phyloP scores from a whole-genome alignment of 768 basidiomycete species.

The Mrakia frigida region DNA sequence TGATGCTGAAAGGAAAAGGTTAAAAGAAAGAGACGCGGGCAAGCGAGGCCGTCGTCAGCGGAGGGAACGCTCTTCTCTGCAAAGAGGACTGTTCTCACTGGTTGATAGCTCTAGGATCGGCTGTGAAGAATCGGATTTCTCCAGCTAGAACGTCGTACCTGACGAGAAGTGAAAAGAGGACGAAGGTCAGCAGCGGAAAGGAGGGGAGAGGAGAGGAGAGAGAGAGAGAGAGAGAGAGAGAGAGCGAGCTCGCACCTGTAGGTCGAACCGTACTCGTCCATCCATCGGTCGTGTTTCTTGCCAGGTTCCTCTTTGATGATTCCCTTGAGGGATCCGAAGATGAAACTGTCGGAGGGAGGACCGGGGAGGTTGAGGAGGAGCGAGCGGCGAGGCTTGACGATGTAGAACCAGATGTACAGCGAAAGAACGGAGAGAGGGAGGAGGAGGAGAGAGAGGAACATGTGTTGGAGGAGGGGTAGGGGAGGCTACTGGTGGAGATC shows the following conservation, averaged over 20 bases:
- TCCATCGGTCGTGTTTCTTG: background rate
- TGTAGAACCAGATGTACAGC: background rate
- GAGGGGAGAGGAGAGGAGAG: background rate
- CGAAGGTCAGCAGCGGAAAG: background rate
- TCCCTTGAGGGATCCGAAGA: background rate
- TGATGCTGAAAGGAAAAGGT: background rate
- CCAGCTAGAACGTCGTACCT: background rate
- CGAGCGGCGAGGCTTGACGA: background rate
- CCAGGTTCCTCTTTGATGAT: conserved; percentile 21
- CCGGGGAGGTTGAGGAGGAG: conserved; percentile 9
- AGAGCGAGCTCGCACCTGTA: background rate
- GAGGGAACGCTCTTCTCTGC: background rate
- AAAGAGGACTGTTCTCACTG: background rate
- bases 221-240: background rate
- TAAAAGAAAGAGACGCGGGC: no score
- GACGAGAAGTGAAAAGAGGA: background rate
- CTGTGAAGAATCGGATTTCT: background rate
- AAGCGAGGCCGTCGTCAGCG: background rate
- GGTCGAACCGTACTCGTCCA: background rate
- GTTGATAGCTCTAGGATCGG: conserved; percentile 20
- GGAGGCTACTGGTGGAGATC: background rate
- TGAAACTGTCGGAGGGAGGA: background rate
- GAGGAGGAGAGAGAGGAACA: background rate
- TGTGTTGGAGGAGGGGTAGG: background rate
- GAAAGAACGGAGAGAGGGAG: background rate